Evolutionary conservation across 2,329 filamentous ascomycete species (phyloP).

Genomic region (Graphilbum sp.): DNA sequence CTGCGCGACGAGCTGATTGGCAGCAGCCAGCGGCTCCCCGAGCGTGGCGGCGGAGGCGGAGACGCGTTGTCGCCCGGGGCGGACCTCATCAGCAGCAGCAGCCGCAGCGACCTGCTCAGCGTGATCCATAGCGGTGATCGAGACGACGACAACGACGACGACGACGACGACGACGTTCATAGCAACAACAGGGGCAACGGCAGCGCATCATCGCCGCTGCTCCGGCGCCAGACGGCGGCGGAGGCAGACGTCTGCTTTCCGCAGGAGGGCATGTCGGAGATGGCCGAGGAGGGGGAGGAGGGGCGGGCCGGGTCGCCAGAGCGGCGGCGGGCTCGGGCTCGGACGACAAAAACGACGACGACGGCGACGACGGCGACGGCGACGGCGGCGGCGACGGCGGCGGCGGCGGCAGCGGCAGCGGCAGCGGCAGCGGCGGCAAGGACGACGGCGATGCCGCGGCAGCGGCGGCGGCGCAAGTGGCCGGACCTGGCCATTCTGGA

Average conservation of each 20-base stretch:
- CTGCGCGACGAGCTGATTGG: constrained; percentile 51
- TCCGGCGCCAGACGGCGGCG: constrained; percentile 13
- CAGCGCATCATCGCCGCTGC: neutral
- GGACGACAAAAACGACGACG: neutral
- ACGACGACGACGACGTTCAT: too few relatives aligned
- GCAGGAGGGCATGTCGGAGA: constrained; percentile 58
- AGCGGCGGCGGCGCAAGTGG: constrained; percentile 57
- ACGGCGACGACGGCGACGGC: constrained; percentile 10
- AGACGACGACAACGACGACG: too few relatives aligned
- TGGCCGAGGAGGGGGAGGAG: constrained; percentile 26
- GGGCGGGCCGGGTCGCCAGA: constrained; percentile 10
- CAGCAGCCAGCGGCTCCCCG: neutral
- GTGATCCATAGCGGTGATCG: too few relatives aligned
- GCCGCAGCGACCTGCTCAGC: neutral
- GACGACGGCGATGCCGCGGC: constrained; percentile 3
- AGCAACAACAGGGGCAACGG: neutral
- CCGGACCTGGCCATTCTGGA: constrained; percentile 73
- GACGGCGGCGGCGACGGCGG: neutral
- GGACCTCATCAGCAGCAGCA: neutral
- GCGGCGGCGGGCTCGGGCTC: neutral
- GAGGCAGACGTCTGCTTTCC: constrained; percentile 92
- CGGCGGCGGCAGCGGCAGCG: neutral
- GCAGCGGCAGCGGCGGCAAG: constrained; percentile 9
- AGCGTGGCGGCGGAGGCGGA: neutral
- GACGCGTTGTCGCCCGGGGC: too few relatives aligned